Evolutionary conservation across 148 eudicot genomes (phyloP).

Genomic region (Camellia japonica): DNA sequence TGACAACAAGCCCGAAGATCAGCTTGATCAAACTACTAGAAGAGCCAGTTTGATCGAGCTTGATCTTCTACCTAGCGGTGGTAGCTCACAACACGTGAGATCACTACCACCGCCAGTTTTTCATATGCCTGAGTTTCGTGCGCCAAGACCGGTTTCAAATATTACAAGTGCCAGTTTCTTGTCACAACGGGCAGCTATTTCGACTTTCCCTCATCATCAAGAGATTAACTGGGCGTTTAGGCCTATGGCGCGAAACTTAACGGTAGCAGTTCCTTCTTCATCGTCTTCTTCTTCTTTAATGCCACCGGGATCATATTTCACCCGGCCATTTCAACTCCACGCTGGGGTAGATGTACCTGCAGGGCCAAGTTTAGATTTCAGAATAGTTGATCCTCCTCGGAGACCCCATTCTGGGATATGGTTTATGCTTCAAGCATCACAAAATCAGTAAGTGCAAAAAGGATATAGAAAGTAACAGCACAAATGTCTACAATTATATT

Average conservation of each 20-base stretch:
- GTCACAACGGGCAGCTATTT: slow-evolving; percentile 3
- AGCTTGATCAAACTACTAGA: background rate
- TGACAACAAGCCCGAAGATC: slow-evolving; percentile 6
- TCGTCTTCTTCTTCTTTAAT: slow-evolving; percentile 15
- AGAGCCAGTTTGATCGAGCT: slow-evolving; percentile 28
- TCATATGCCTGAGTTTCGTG: slow-evolving; percentile 8
- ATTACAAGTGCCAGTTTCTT: background rate
- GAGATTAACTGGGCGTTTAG: slow-evolving; percentile 24
- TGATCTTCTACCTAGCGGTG: slow-evolving; percentile 27
- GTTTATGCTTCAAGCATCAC: slow-evolving; percentile 78
- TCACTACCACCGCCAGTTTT: slow-evolving; percentile 13
- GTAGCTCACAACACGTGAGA: background rate
- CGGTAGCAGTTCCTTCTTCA: background rate
- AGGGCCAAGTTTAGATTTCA: slow-evolving; percentile 38
- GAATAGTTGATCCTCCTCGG: slow-evolving; percentile 56
- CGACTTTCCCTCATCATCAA: slow-evolving; percentile 11
- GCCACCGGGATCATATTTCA: slow-evolving; percentile 15
- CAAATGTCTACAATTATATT: background rate
- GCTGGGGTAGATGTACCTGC: slow-evolving; percentile 17
- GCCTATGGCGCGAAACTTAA: slow-evolving; percentile 21
- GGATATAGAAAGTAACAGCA: background rate
- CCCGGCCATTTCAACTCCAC: background rate
- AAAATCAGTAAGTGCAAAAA: slow-evolving; percentile 49
- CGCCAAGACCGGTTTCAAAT: background rate
- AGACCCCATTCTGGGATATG: slow-evolving; percentile 71